phyloP scores from a whole-genome alignment of 2,329 filamentous ascomycete genomes.

The Pseudogymnoascus sp. region DNA sequence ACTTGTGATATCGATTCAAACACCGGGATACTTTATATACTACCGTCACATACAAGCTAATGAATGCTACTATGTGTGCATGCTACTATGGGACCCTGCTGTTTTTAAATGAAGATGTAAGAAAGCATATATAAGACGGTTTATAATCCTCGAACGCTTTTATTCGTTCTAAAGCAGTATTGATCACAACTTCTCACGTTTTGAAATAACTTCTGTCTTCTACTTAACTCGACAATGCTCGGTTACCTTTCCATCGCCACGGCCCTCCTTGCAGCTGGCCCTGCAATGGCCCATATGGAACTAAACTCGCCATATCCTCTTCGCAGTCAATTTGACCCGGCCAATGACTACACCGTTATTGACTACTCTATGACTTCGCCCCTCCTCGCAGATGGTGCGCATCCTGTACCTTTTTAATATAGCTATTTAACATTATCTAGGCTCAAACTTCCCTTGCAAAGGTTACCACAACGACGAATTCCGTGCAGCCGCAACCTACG shows the following conservation, averaged over 20 bases:
- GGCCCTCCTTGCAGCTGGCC: neutral
- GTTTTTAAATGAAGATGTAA: neutral
- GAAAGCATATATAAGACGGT: neutral
- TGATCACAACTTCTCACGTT: neutral
- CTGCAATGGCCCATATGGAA: slow-evolving; percentile 1
- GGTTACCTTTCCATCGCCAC: neutral
- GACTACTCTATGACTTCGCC: slow-evolving; percentile 4
- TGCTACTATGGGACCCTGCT: neutral
- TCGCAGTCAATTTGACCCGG: neutral
- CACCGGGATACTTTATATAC: neutral
- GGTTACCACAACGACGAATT: neutral
- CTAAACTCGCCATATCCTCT: neutral
- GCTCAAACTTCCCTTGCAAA: slow-evolving; percentile 5
- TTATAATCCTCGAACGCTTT: neutral
- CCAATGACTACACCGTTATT: neutral
- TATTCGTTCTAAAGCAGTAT: neutral
- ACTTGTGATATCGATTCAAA: neutral
- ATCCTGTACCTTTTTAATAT: neutral
- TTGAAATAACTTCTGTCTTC: neutral
- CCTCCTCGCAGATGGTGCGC: neutral
- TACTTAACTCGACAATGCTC: neutral
- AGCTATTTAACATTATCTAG: neutral
- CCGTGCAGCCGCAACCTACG: neutral
- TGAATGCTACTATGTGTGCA: neutral
- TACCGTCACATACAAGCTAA: neutral